A percentile compares a stretch with the other conserved stretches of the same genome.
Conservation (phyloP, 306 rosid genomes). For the Castanopsis chinensis region DNA sequence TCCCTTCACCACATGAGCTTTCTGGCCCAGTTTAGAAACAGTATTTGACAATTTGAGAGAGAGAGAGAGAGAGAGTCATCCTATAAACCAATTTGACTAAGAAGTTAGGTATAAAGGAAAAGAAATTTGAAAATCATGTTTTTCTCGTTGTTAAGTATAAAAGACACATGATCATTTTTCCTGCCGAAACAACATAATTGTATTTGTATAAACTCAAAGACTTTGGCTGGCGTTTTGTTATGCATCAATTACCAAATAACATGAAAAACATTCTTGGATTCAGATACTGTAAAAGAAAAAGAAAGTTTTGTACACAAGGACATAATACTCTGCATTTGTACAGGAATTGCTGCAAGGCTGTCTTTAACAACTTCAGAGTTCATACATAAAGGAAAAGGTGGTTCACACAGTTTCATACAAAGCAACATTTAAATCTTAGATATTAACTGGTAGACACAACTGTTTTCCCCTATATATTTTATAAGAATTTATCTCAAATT, state of each 20-base stretch:
- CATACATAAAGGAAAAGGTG: slow-evolving; percentile 16
- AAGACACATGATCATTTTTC: not conserved
- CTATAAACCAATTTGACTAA: not conserved
- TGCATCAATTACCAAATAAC: not conserved
- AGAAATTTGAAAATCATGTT: not conserved
- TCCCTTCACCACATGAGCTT: not conserved
- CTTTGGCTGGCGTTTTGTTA: not conserved
- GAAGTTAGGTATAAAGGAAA: not conserved
- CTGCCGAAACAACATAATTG: not conserved
- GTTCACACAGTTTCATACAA: slow-evolving; percentile 16
- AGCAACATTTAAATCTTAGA: slow-evolving; percentile 22
- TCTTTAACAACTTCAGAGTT: slow-evolving; percentile 23
- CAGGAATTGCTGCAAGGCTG: not conserved
- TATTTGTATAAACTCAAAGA: not conserved
- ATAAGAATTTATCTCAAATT: slow-evolving; percentile 55
- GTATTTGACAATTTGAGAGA: not conserved
- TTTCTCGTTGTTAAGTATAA: no score
- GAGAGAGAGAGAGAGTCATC: not conserved
- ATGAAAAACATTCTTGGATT: not conserved
- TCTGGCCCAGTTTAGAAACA: not conserved
- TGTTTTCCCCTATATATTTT: slow-evolving; percentile 14
- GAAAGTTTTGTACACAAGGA: not conserved
- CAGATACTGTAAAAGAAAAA: not conserved
- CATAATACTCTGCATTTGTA: not conserved
- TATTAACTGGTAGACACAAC: slow-evolving; percentile 29